phyloP scores from a whole-genome alignment of 2,329 filamentous ascomycete genomes.

The Xylaria arbuscula region DNA sequence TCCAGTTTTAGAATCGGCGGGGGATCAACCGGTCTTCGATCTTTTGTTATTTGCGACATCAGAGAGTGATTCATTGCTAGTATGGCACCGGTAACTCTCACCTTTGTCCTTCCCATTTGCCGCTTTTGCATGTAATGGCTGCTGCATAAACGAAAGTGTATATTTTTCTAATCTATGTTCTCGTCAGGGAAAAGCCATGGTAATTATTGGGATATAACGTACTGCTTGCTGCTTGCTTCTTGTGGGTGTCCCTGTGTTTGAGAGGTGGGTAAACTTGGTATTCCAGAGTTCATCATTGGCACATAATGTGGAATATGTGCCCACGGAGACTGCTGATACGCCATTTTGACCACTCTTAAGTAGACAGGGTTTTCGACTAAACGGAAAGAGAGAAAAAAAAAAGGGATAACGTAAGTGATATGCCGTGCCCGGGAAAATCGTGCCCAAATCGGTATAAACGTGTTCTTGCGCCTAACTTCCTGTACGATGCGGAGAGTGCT shows the following conservation, averaged over 20 bases:
- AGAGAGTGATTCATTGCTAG: conserved; percentile 15
- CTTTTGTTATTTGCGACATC: conserved; percentile 54
- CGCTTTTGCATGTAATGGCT: conserved; percentile 48
- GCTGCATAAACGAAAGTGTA: conserved; percentile 47
- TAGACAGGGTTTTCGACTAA: conserved; percentile 6
- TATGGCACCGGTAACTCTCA: conserved; percentile 30
- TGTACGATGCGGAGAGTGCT: not conserved
- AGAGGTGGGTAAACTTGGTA: conserved; percentile 41
- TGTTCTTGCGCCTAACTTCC: not conserved
- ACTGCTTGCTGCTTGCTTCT: conserved; percentile 43
- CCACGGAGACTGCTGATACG: conserved; percentile 47
- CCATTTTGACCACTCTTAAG: conserved; percentile 39
- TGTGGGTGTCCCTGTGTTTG: conserved; percentile 43
- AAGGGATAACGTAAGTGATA: not conserved
- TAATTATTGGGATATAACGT: conserved; percentile 26
- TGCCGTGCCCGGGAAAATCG: not conserved
- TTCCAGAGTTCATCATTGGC: conserved; percentile 45
- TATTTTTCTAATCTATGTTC: conserved; percentile 44
- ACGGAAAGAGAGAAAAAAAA: not conserved
- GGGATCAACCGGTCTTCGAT: conserved; percentile 88
- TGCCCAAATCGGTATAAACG: not conserved
- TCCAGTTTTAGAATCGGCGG: conserved; percentile 83
- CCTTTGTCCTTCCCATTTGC: conserved; percentile 51
- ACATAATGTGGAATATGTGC: conserved; percentile 44
- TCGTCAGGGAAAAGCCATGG: conserved; percentile 20